Conservation (phyloP, 768 basidiomycete species). For the Amanita molliuscula region DNA sequence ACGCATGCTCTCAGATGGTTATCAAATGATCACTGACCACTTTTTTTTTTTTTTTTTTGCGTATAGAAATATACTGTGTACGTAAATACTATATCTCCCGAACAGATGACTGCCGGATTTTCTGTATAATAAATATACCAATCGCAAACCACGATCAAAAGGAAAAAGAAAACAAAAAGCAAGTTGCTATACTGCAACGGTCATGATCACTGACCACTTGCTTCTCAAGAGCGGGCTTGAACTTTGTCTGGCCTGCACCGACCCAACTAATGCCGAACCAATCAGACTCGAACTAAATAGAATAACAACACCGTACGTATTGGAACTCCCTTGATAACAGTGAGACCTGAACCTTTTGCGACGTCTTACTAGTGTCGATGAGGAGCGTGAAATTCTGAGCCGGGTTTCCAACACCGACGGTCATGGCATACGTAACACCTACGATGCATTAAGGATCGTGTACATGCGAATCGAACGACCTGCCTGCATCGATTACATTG, state of each 20-base stretch:
- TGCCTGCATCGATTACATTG: slow-evolving; percentile 47
- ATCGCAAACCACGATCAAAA: too few relatives aligned
- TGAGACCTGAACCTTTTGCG: neutral
- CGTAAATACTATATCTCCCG: too few relatives aligned
- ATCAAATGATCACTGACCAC: slow-evolving; percentile 18
- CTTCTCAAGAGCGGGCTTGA: slow-evolving; percentile 28
- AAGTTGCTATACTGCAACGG: too few relatives aligned
- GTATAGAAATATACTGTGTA: too few relatives aligned
- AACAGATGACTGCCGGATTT: too few relatives aligned
- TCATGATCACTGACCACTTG: slow-evolving; percentile 20
- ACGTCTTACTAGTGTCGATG: slow-evolving; percentile 41
- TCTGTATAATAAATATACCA: too few relatives aligned
- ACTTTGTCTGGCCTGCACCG: slow-evolving; percentile 38
- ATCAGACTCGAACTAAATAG: neutral
- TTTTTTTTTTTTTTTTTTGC: too few relatives aligned
- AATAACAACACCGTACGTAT: slow-evolving; percentile 9
- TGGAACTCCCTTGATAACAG: slow-evolving; percentile 23
- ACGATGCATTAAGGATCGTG: neutral
- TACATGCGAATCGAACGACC: slow-evolving; percentile 2
- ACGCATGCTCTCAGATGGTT: neutral
- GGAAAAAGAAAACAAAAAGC: too few relatives aligned
- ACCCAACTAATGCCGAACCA: slow-evolving; percentile 28
- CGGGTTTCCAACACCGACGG: slow-evolving; percentile 42
- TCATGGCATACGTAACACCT: slow-evolving; percentile 40
- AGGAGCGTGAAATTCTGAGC: slow-evolving; percentile 39